These are phyloP conservation scores for Abelmoschus esculentus DNA, from an alignment of 345 rosid genomes.

Conservation along the genomic window DNA sequence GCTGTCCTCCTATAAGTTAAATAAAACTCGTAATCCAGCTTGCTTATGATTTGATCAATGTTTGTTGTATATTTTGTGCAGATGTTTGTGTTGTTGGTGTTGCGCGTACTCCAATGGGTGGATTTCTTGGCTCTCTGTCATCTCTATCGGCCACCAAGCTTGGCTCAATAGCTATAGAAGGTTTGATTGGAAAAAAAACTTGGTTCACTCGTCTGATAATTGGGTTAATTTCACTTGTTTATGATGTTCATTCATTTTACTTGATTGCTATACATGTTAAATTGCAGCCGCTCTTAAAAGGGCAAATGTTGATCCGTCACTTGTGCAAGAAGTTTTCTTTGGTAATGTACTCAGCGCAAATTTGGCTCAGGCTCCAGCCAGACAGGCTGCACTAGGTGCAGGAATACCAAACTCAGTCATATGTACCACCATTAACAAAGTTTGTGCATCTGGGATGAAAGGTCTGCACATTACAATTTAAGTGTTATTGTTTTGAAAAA, in stretches of 20 bases:
- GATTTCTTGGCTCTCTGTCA: slow-evolving; percentile 79
- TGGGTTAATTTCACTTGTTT: not conserved
- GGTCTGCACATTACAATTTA: slow-evolving; percentile 30
- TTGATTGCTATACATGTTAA: slow-evolving; percentile 11
- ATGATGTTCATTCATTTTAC: slow-evolving; percentile 6
- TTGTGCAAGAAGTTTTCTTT: slow-evolving; percentile 84
- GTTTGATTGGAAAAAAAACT: slow-evolving; percentile 21
- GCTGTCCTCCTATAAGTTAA: not conserved
- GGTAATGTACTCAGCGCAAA: slow-evolving; percentile 96
- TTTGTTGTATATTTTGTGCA: slow-evolving; percentile 20
- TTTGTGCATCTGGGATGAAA: slow-evolving; percentile 99
- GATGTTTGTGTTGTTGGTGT: slow-evolving; percentile 98
- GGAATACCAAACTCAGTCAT: slow-evolving; percentile 82
- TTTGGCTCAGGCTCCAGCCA: slow-evolving; percentile 98
- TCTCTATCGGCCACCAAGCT: slow-evolving; percentile 88
- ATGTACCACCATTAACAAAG: slow-evolving; percentile 92
- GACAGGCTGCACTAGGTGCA: slow-evolving; percentile 96
- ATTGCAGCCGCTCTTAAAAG: slow-evolving; percentile 79
- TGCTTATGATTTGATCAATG: not conserved
- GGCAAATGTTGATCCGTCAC: slow-evolving; percentile 79
- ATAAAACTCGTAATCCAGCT: not conserved
- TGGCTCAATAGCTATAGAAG: slow-evolving; percentile 81
- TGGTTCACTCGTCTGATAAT: not conserved
- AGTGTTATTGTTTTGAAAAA: slow-evolving; percentile 4
- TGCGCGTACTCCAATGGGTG: slow-evolving; percentile 97